These are phyloP conservation scores for Ophiostoma perfectum DNA, from an alignment of 2,329 filamentous ascomycete species.

Conservation along the genomic window DNA sequence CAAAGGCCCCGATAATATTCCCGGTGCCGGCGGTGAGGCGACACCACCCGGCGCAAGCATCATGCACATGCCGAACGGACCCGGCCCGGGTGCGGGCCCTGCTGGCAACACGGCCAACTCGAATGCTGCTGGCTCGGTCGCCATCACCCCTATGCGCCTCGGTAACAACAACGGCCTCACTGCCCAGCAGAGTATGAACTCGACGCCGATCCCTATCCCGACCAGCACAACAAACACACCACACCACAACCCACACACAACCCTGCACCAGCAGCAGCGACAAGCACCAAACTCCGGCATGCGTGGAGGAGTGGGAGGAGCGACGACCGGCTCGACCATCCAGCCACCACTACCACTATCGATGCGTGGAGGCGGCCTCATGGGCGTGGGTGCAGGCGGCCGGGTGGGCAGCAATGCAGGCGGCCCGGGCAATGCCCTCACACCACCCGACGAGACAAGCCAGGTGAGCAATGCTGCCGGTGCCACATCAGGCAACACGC, in stretches of 20 bases:
- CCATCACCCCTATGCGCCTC: slow-evolving; percentile 22
- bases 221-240: slow-evolving; percentile 12
- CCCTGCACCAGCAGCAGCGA: slow-evolving; percentile 16
- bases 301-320: not conserved
- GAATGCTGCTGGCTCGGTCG: slow-evolving; percentile 8
- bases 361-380: not conserved
- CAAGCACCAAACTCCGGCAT: not conserved
- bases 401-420: not conserved
- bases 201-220: slow-evolving; percentile 7
- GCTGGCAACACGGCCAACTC: not conserved
- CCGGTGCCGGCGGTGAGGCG: slow-evolving; percentile 36
- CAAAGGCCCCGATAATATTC: slow-evolving; percentile 43
- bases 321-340: not conserved
- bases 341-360: not conserved
- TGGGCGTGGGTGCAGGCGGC: not conserved
- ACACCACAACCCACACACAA: slow-evolving; percentile 17
- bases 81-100: not conserved
- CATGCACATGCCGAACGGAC: slow-evolving; percentile 39
- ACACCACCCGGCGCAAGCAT: slow-evolving; percentile 43
- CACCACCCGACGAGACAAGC: slow-evolving; percentile 48
- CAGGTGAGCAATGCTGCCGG: slow-evolving; percentile 6
- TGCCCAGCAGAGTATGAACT: slow-evolving; percentile 2
- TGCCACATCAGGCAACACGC: slow-evolving; percentile 12
- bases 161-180: slow-evolving; percentile 2
- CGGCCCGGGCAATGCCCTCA: slow-evolving; percentile 32